A percentile compares a stretch with the other conserved stretches of the same genome.
Conservation (phyloP, 495 filamentous ascomycete genomes). For the Podospora conica region DNA sequence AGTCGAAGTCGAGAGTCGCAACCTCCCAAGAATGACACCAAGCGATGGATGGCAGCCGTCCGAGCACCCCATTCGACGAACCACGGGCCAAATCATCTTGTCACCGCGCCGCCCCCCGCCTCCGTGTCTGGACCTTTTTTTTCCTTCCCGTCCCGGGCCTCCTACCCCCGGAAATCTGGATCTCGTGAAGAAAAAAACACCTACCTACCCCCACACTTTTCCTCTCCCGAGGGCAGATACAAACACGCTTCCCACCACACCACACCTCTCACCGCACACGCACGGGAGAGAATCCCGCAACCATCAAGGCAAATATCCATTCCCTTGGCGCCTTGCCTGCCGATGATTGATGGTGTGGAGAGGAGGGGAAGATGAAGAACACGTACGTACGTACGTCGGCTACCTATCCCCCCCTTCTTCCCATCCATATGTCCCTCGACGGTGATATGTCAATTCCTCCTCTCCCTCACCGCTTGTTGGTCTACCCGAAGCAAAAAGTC, state of each 20-base stretch:
- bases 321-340: not conserved
- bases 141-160: not conserved
- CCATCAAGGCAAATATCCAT: not conserved
- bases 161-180: not conserved
- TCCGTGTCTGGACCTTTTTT: not conserved
- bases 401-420: not conserved
- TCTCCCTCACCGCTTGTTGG: conserved; percentile 4
- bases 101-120: not conserved
- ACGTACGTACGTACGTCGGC: not conserved
- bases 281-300: not conserved
- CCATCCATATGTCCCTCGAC: conserved; percentile 8
- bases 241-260: conserved; percentile 4
- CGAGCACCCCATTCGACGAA: conserved; percentile 9
- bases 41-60: not conserved
- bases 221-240: not conserved
- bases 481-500: not conserved
- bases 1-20: too few species aligned
- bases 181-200: not conserved
- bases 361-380: too few species aligned
- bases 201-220: conserved; percentile 6
- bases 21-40: too few species aligned
- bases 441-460: conserved; percentile 11
- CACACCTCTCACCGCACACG: not conserved
- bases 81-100: conserved; percentile 1
- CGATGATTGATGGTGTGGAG: not conserved